phyloP scores from a whole-genome alignment of 345 rosid species.

The Salix caprea region DNA sequence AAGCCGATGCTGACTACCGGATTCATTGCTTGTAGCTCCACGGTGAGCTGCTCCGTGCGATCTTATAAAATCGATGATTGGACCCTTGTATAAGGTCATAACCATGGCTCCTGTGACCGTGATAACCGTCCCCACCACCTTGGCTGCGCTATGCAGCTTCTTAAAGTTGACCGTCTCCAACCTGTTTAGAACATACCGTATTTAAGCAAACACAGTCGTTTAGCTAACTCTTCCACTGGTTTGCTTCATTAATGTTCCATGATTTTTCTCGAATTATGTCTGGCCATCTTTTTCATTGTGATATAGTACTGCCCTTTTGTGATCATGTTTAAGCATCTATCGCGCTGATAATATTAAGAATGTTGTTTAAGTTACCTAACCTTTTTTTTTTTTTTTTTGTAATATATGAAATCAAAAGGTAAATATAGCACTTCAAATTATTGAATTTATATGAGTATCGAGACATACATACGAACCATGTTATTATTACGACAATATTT shows the following conservation, averaged over 20 bases:
- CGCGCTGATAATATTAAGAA: neutral
- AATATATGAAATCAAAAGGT: too few relatives aligned
- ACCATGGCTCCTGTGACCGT: constrained; percentile 86
- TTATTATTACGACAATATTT: too few relatives aligned
- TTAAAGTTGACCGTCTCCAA: constrained; percentile 59
- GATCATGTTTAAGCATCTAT: neutral
- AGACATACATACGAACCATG: neutral
- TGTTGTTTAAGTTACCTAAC: neutral
- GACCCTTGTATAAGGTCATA: constrained; percentile 92
- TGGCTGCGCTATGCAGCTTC: constrained; percentile 63
- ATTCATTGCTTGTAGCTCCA: constrained; percentile 18
- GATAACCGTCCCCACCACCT: constrained; percentile 64
- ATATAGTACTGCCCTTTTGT: too few relatives aligned
- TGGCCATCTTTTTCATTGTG: neutral
- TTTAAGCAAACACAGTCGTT: neutral
- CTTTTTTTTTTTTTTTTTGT: too few relatives aligned
- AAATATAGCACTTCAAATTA: too few relatives aligned
- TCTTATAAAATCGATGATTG: constrained; percentile 47
- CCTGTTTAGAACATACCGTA: constrained; percentile 29
- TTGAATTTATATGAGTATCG: neutral
- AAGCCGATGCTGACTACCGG: constrained; percentile 56
- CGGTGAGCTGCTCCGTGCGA: constrained; percentile 34
- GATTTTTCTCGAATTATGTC: neutral
- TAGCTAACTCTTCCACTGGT: neutral
- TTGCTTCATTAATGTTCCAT: neutral